Evolutionary conservation across 179 eudicot genomes (phyloP).

Genomic region (Spinacia oleracea): DNA sequence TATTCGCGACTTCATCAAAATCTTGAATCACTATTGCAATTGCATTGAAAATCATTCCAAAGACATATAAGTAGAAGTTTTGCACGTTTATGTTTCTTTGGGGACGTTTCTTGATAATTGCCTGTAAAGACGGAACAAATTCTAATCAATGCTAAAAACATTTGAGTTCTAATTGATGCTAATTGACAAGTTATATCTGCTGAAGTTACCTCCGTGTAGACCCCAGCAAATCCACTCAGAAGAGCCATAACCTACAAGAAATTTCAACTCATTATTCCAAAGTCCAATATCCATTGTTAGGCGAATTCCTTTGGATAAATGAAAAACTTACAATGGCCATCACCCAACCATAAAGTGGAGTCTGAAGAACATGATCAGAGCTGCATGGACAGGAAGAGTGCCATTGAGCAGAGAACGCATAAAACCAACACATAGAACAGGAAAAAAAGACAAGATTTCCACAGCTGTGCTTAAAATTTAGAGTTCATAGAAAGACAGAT

Average conservation of each 20-base stretch:
- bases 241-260: conserved; percentile 89
- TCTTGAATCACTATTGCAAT: conserved; percentile 85
- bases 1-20: conserved; percentile 85
- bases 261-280: conserved; percentile 7
- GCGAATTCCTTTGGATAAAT: not conserved
- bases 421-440: not conserved
- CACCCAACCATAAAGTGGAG: conserved; percentile 93
- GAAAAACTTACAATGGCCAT: conserved; percentile 93
- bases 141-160: not conserved
- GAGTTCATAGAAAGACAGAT: not conserved
- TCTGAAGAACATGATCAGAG: conserved; percentile 91
- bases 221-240: conserved; percentile 99
- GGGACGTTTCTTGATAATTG: conserved; percentile 93
- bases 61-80: conserved; percentile 95
- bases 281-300: not conserved
- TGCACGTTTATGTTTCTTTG: conserved; percentile 97
- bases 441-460: not conserved
- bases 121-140: conserved; percentile 45
- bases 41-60: conserved; percentile 98
- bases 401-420: conserved; percentile 9
- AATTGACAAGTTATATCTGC: conserved; percentile 9
- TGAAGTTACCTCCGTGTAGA: conserved; percentile 85
- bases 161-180: not conserved
- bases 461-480: not conserved
- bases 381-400: conserved; percentile 45